A percentile compares a stretch with the other conserved stretches of the same genome.
phyloP scores from a whole-genome alignment of 2,329 filamentous ascomycete species.

The Rugonectria rugulosa region DNA sequence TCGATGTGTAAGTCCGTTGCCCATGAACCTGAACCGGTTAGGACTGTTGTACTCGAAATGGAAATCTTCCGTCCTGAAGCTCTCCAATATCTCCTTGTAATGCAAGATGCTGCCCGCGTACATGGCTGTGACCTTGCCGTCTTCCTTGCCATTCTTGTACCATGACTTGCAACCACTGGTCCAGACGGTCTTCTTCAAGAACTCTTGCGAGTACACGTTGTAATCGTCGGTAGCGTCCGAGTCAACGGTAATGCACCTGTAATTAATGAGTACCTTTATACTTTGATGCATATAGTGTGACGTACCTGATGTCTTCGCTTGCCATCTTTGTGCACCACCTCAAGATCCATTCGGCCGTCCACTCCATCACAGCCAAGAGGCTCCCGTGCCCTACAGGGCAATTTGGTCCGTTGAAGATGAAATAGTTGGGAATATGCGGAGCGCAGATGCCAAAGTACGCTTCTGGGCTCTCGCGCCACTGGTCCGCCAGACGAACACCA shows the following conservation, averaged over 20 bases:
- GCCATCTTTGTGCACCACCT: not conserved
- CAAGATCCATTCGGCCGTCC: not conserved
- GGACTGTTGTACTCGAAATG: not conserved
- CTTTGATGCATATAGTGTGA: too few relatives aligned
- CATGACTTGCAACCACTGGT: conserved; percentile 2
- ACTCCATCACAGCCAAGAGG: not conserved
- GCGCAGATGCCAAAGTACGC: conserved; percentile 19
- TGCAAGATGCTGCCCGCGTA: not conserved
- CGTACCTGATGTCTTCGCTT: too few relatives aligned
- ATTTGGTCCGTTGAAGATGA: conserved; percentile 13
- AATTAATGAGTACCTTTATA: too few relatives aligned
- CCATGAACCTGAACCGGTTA: conserved; percentile 6
- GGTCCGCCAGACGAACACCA: not conserved
- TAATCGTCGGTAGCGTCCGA: conserved; percentile 12
- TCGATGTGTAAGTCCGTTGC: not conserved
- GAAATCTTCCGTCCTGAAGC: conserved; percentile 2
- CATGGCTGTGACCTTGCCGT: not conserved
- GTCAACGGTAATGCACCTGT: conserved; percentile 1
- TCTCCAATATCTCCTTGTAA: conserved; percentile 1
- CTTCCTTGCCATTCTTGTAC: conserved; percentile 1
- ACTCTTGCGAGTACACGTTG: conserved; percentile 15
- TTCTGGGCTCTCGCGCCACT: conserved; percentile 12
- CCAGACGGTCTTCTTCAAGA: conserved; percentile 18
- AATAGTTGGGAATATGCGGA: conserved; percentile 11
- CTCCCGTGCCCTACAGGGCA: conserved; percentile 7